Conservation (phyloP, 345 rosid genomes). For the Euphorbia pulcherrima region DNA sequence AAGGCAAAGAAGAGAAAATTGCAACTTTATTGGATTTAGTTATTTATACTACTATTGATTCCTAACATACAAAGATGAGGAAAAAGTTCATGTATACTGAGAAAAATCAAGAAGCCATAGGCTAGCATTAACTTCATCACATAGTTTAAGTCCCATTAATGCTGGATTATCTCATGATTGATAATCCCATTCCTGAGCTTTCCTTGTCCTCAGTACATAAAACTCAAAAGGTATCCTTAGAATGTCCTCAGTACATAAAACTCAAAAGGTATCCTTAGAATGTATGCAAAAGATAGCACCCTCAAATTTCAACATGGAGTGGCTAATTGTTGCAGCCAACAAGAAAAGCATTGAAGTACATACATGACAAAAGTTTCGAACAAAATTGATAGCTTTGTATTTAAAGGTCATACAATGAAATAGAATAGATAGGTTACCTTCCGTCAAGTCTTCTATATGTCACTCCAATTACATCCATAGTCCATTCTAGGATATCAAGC, state of each 20-base stretch:
- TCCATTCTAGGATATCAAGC: slow-evolving; percentile 97
- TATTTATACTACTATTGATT: background rate
- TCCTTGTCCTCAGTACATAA: background rate
- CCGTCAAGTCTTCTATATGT: slow-evolving; percentile 93
- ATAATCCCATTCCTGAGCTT: background rate
- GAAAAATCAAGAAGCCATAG: background rate
- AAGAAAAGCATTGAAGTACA: background rate
- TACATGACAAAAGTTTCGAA: slow-evolving; percentile 1
- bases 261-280: background rate
- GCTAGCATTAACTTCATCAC: background rate
- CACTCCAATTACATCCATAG: slow-evolving; percentile 78
- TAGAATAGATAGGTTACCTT: slow-evolving; percentile 41
- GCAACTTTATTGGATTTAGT: background rate
- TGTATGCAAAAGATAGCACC: background rate
- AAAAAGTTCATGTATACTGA: background rate
- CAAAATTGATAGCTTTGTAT: background rate
- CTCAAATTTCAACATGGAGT: background rate
- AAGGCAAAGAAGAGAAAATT: background rate
- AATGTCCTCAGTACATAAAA: background rate
- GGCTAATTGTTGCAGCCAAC: background rate
- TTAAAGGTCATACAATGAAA: background rate
- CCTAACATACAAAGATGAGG: background rate
- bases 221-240: background rate
- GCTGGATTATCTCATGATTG: background rate
- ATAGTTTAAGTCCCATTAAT: background rate